Evolutionary conservation across 495 filamentous ascomycete genomes (phyloP).

Genomic region (Tuber umbilicatum): DNA sequence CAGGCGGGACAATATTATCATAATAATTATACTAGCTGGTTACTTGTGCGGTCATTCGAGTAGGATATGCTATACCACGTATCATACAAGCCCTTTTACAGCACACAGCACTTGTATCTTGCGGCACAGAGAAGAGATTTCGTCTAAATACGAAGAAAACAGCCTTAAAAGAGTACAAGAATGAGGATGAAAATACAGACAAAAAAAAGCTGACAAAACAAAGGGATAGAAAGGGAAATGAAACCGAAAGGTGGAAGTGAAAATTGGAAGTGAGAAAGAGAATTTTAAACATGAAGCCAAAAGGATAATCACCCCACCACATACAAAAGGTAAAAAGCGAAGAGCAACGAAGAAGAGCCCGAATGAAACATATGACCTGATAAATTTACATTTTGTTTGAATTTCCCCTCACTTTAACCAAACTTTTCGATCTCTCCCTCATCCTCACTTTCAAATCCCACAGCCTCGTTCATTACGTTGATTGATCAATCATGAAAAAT

Average conservation of each 20-base stretch:
- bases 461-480: background rate
- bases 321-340: background rate
- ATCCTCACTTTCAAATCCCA: conserved; percentile 1
- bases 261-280: background rate
- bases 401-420: background rate
- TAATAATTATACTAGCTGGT: background rate
- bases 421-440: background rate
- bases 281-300: conserved; percentile 1
- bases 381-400: conserved; percentile 4
- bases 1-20: background rate
- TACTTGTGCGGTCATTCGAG: background rate
- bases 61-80: background rate
- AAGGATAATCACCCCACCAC: background rate
- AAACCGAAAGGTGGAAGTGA: background rate
- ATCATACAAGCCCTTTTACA: background rate
- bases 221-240: conserved; percentile 23
- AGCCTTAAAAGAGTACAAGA: conserved; percentile 17
- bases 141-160: conserved; percentile 30
- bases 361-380: background rate
- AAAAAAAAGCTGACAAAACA: conserved; percentile 26
- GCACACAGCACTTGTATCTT: background rate
- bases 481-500: background rate
- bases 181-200: conserved; percentile 28
- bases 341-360: conserved; percentile 4
- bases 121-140: conserved; percentile 32